A percentile compares a stretch with the other conserved stretches of the same genome.
phyloP scores from a whole-genome alignment of 2,329 filamentous ascomycete genomes.

The Rosellinia necatrix region DNA sequence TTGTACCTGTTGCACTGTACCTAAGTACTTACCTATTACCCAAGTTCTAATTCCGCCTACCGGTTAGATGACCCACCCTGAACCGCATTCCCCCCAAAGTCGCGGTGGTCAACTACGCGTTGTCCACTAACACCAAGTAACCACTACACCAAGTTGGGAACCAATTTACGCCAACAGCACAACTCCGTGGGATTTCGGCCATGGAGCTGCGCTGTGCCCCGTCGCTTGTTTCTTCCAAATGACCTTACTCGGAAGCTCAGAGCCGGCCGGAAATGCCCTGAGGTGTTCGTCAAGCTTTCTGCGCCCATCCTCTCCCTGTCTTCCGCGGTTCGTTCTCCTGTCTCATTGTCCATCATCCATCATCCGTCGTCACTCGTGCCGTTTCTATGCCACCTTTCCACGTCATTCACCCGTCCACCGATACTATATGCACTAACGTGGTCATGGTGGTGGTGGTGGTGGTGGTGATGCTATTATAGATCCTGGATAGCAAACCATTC shows the following conservation, averaged over 20 bases:
- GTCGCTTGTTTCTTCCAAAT: slow-evolving; percentile 30
- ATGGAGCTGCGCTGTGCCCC: slow-evolving; percentile 37
- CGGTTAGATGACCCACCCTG: too few relatives aligned
- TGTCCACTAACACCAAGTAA: neutral
- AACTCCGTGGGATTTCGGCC: slow-evolving; percentile 28
- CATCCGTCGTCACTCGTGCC: too few relatives aligned
- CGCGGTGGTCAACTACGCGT: too few relatives aligned
- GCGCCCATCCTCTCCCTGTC: slow-evolving; percentile 20
- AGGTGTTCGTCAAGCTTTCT: slow-evolving; percentile 31
- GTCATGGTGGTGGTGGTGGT: neutral
- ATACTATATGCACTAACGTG: too few relatives aligned
- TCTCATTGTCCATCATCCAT: neutral
- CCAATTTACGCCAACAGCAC: neutral
- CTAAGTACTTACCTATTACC: too few relatives aligned
- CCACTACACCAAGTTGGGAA: neutral
- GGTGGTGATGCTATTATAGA: slow-evolving; percentile 1
- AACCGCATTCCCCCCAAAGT: too few relatives aligned
- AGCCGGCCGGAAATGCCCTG: slow-evolving; percentile 39
- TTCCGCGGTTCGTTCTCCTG: slow-evolving; percentile 29
- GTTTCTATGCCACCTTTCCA: too few relatives aligned
- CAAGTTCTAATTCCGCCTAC: too few relatives aligned
- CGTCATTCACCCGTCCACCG: too few relatives aligned
- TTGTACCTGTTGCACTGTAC: too few relatives aligned
- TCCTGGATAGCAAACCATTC: slow-evolving; percentile 16
- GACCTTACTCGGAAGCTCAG: slow-evolving; percentile 32